Evolutionary conservation across 495 filamentous ascomycete genomes (phyloP), one percentile per base, ranked within the genome.

Genomic region (Pyrenopolyporus hunteri): DNA sequence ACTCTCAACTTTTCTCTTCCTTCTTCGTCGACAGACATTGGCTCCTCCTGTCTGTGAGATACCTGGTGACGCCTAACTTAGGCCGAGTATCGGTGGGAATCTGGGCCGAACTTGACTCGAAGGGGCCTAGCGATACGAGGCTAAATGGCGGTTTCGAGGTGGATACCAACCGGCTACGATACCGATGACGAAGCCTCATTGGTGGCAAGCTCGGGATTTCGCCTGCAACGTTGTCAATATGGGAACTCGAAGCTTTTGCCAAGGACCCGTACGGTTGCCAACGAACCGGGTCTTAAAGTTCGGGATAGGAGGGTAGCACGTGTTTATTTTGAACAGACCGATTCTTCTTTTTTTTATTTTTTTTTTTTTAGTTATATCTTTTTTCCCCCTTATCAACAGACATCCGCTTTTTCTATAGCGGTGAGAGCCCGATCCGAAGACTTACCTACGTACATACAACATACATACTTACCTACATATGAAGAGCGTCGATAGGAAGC

Each of bases 11-110:
- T 45, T 45, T 45, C 13, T 51, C 31, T 28, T 50, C 47, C 46
- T 22, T 37, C 42, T 46, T 22, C 13, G 36, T 57, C 32, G n/a
- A n/a, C n/a, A n/a, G 20, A 61, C 43, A 61, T 59, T 57, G 57
- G 63, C 31, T 46, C 13, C 17, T 28, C 51, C 13, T 45, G 17
- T 22, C 32, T 50, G 13, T 11, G 17, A 45, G 8, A 45, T 35
- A 13, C 13, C 26, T 29, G 9, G 26, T 5, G 11, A 42, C 10
- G 42, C 8, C 22, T 37, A 20, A 43, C 51, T n/a, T n/a, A 45
- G 32, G 63, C 63, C 63, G 63, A 67, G 58, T 20, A 67, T 67
- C 63, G 63, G 63, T 62, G 58, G 63, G 58, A 57, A 47, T 25
- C 43, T 54, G 28, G 25, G 23, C 56, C 63, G 63, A 66, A 48